These are phyloP conservation scores for Boletus bicolor DNA, from an alignment of 768 basidiomycete genomes.

Conservation along the genomic window DNA sequence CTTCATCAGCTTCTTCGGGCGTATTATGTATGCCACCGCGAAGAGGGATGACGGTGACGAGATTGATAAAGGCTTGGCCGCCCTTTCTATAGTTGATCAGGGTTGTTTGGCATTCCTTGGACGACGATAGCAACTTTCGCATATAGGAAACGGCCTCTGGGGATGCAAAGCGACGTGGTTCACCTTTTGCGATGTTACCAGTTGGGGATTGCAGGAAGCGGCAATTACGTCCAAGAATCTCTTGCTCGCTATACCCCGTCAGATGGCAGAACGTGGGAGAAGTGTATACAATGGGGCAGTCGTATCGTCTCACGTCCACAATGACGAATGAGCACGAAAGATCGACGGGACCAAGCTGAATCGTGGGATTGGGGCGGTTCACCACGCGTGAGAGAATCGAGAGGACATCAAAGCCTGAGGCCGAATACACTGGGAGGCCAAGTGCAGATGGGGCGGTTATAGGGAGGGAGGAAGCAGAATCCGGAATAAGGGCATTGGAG, in stretches of 20 bases:
- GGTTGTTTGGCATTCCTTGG: constrained; percentile 86
- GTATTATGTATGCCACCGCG: constrained; percentile 50
- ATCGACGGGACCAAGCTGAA: constrained; percentile 88
- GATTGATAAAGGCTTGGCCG: constrained; percentile 84
- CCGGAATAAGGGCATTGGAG: not conserved
- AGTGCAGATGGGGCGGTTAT: constrained; percentile 32
- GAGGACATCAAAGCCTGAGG: constrained; percentile 88
- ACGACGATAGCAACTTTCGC: constrained; percentile 58
- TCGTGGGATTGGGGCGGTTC: constrained; percentile 65
- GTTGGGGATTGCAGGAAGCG: constrained; percentile 84
- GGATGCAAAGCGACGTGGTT: constrained; percentile 57
- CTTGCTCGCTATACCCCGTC: constrained; percentile 70
- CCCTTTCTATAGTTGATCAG: constrained; percentile 88
- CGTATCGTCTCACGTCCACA: constrained; percentile 76
- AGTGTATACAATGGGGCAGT: constrained; percentile 88
- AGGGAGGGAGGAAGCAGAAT: not conserved
- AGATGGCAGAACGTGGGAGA: constrained; percentile 77
- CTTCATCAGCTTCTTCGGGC: constrained; percentile 59
- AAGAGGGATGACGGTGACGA: constrained; percentile 89
- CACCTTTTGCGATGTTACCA: constrained; percentile 50
- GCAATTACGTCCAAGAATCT: constrained; percentile 88
- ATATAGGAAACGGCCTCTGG: constrained; percentile 65
- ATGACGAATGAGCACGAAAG: constrained; percentile 90
- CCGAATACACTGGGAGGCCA: constrained; percentile 71
- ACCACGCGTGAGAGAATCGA: constrained; percentile 77